Evolutionary conservation across 805 yeast genomes (phyloP).

Genomic region (Myxozyma neotropica): DNA sequence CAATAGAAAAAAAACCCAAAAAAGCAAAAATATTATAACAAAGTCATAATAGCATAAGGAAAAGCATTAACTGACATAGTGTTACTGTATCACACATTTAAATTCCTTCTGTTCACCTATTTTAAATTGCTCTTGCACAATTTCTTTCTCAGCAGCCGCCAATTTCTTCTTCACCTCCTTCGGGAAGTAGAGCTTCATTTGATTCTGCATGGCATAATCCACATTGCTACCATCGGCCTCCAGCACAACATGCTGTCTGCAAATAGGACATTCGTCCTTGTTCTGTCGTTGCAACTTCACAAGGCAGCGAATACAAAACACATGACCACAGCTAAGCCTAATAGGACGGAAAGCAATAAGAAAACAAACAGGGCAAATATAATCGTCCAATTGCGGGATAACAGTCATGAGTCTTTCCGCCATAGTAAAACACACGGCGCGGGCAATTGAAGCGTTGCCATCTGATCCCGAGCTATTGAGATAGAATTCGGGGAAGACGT

Average conservation of each 20-base stretch:
- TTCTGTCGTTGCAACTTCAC: conserved; percentile 64
- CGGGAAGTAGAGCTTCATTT: conserved; percentile 66
- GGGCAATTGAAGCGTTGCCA: conserved; percentile 47
- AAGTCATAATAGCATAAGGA: neutral
- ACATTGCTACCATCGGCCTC: conserved; percentile 62
- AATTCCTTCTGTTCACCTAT: conserved; percentile 11
- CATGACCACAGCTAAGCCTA: conserved; percentile 61
- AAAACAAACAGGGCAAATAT: conserved; percentile 72
- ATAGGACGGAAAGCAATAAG: conserved; percentile 74
- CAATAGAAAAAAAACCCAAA: neutral
- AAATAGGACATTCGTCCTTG: conserved; percentile 68
- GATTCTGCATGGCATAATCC: conserved; percentile 55
- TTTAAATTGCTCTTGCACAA: conserved; percentile 15
- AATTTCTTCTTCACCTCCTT: conserved; percentile 65
- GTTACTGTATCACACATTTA: conserved; percentile 11
- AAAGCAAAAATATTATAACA: neutral
- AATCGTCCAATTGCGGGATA: conserved; percentile 75
- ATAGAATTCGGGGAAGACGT: conserved; percentile 49
- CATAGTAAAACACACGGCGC: conserved; percentile 53
- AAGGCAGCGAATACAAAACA: conserved; percentile 72
- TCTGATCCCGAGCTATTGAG: neutral
- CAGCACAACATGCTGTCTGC: conserved; percentile 56
- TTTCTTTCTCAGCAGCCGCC: conserved; percentile 51
- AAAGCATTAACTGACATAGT: neutral
- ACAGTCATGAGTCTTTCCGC: conserved; percentile 57